Evolutionary conservation across 768 basidiomycete genomes (phyloP).

Genomic region (Suillus sp.): DNA sequence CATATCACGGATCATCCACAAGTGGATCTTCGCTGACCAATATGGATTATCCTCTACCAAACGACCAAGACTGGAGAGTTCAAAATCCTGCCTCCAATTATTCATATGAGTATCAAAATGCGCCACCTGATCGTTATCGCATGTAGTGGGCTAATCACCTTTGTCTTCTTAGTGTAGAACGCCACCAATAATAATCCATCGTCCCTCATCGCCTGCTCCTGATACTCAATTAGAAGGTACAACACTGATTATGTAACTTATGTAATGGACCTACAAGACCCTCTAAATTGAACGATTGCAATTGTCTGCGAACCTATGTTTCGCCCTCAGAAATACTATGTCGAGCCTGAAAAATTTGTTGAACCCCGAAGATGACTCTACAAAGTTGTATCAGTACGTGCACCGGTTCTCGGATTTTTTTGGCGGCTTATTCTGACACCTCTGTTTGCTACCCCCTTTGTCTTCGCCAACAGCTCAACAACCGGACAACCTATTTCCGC

Average conservation of each 20-base stretch:
- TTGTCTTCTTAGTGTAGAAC: conserved; percentile 5
- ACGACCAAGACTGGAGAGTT: conserved; percentile 25
- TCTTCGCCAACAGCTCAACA: conserved; percentile 29
- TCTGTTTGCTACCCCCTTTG: conserved; percentile 29
- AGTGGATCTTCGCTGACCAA: conserved; percentile 16
- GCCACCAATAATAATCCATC: conserved; percentile 6
- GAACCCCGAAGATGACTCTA: conserved; percentile 51
- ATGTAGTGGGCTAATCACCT: conserved; percentile 19
- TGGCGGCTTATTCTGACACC: conserved; percentile 13
- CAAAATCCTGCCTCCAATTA: conserved; percentile 17
- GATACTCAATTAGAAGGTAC: conserved; percentile 1
- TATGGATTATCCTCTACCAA: conserved; percentile 21
- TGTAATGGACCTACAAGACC: conserved; percentile 34
- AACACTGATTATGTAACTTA: conserved; percentile 30
- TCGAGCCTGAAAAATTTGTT: conserved; percentile 57
- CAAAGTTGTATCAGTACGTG: conserved; percentile 45
- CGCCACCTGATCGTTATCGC: conserved; percentile 23
- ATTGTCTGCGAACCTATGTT: conserved; percentile 17
- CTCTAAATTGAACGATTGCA: conserved; percentile 24
- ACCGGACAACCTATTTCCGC: conserved; percentile 27
- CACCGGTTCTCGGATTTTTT: conserved; percentile 12
- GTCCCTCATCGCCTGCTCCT: conserved; percentile 2
- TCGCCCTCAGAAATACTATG: conserved; percentile 42
- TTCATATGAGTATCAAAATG: conserved; percentile 23
- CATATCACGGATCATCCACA: conserved; percentile 18